Evolutionary conservation across 1,139 yeast species (phyloP).

Genomic region (Suhomyces bolitotheri): DNA sequence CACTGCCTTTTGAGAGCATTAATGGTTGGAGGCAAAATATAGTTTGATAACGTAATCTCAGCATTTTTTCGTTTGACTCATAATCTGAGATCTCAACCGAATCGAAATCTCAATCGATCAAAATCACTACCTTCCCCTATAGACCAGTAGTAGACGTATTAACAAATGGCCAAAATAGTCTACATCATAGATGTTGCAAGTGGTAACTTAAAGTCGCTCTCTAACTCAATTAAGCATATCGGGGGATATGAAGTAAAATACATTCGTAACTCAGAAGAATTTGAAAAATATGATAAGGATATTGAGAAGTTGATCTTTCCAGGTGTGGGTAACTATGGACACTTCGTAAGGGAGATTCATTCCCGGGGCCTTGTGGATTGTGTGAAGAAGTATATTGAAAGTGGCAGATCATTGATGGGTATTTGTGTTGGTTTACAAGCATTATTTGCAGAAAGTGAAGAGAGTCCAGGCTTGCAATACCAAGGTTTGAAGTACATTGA

Average conservation of each 20-base stretch:
- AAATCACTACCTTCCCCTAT: too few species aligned
- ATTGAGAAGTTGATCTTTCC: conserved; percentile 71
- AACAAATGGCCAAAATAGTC: conserved; percentile 31
- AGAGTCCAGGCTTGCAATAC: conserved; percentile 53
- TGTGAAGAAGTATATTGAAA: conserved; percentile 58
- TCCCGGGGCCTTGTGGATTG: conserved; percentile 66
- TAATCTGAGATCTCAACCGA: neutral
- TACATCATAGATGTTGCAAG: conserved; percentile 92
- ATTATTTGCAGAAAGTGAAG: conserved; percentile 72
- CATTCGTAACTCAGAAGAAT: conserved; percentile 43
- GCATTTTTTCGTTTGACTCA: conserved; percentile 4
- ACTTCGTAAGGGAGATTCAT: conserved; percentile 72
- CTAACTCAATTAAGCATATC: conserved; percentile 76
- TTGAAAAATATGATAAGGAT: conserved; percentile 34
- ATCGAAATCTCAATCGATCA: too few species aligned
- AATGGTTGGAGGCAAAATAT: too few species aligned
- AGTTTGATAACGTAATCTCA: conserved; percentile 4
- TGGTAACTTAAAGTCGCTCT: conserved; percentile 86
- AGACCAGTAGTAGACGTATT: too few species aligned
- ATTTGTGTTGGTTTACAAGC: conserved; percentile 95
- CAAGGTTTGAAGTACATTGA: conserved; percentile 57
- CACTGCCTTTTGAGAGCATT: too few species aligned
- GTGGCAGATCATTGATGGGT: conserved; percentile 89
- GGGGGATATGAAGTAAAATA: conserved; percentile 63
- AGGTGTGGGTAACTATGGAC: conserved; percentile 97